Conservation (phyloP, 2,329 filamentous ascomycete species). For the Cryphonectria naterciae region DNA sequence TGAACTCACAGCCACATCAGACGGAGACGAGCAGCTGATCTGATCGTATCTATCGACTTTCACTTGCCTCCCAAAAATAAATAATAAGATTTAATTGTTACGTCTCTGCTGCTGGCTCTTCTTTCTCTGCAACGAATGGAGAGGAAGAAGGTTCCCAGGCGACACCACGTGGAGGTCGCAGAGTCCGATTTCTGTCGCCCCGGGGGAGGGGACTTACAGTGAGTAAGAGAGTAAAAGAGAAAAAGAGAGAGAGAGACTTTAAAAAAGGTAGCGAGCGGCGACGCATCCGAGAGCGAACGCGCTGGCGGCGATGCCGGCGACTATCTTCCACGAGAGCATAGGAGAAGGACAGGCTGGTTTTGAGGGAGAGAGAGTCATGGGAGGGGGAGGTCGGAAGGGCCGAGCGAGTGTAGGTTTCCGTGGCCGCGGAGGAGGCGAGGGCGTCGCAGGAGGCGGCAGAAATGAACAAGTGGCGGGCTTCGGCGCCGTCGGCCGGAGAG, state of each 20-base stretch:
- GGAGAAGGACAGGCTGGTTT: background rate
- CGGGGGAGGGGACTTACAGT: background rate
- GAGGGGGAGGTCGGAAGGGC: background rate
- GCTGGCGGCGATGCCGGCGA: constrained; percentile 21
- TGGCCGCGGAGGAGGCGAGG: background rate
- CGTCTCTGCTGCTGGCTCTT: constrained; percentile 22
- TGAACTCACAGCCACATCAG: background rate
- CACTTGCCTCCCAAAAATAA: background rate
- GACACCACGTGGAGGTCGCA: constrained; percentile 26
- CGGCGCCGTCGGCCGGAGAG: background rate
- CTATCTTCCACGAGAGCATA: constrained; percentile 20
- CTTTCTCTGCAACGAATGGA: background rate
- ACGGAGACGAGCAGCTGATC: background rate
- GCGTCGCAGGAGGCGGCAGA: background rate
- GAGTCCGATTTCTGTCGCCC: constrained; percentile 24
- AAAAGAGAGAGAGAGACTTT: background rate
- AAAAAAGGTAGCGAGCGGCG: constrained; percentile 27
- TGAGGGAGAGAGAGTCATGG: constrained; percentile 8
- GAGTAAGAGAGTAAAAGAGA: background rate
- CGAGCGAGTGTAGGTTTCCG: constrained; percentile 21
- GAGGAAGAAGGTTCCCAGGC: constrained; percentile 21
- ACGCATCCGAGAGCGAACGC: constrained; percentile 24
- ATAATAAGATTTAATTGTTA: background rate
- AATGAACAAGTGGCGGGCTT: background rate
- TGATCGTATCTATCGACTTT: background rate